These are phyloP conservation scores for Knoxia roxburghii DNA, from an alignment of 257 asterid genomes.

Conservation along the genomic window DNA sequence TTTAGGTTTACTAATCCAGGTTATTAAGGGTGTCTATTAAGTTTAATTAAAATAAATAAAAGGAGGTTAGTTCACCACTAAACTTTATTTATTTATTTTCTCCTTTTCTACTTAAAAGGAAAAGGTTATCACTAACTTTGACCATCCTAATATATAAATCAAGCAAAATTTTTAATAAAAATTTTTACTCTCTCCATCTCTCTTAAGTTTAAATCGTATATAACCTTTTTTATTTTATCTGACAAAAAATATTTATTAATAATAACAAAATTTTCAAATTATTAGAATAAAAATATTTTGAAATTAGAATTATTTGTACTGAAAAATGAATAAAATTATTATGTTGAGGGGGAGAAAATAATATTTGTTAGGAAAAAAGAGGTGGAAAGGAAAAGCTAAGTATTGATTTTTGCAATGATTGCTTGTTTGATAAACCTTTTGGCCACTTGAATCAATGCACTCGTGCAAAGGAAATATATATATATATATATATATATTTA, in stretches of 20 bases:
- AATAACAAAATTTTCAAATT: neutral
- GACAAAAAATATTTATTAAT: too few species aligned
- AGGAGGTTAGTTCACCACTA: conserved; percentile 1
- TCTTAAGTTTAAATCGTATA: too few species aligned
- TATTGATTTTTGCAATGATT: conserved; percentile 9
- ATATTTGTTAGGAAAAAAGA: neutral
- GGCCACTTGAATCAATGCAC: conserved; percentile 37
- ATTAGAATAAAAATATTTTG: neutral
- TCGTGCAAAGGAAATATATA: conserved; percentile 49
- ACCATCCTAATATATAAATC: neutral
- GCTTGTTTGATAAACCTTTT: conserved; percentile 14
- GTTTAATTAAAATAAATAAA: neutral
- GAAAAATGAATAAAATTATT: too few species aligned
- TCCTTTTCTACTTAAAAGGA: neutral
- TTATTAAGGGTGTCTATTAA: neutral
- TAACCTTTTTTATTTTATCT: too few species aligned
- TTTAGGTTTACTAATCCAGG: neutral
- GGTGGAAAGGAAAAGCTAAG: neutral
- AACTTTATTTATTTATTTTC: neutral
- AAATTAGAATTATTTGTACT: too few species aligned
- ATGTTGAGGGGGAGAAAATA: too few species aligned
- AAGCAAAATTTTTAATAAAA: neutral
- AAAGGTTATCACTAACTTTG: conserved; percentile 13
- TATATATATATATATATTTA: conserved; percentile 18
- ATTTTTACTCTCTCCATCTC: too few species aligned